phyloP scores from a whole-genome alignment of 495 filamentous ascomycete species.

The Neurospora sp. region DNA sequence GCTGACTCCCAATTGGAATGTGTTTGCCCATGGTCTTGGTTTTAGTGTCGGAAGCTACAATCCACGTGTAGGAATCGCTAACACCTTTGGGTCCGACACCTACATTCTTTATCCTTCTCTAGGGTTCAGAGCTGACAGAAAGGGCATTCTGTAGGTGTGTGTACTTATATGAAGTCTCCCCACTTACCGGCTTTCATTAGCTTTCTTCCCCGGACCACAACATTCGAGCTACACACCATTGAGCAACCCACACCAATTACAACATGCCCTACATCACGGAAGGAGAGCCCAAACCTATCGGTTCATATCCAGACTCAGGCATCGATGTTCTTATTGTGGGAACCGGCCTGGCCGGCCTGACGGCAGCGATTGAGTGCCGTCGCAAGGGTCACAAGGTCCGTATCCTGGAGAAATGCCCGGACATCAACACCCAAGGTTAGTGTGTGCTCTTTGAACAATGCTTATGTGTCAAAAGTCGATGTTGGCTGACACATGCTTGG shows the following conservation, averaged over 20 bases:
- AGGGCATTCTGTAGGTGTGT: not conserved
- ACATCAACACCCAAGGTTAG: constrained; percentile 28
- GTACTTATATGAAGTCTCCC: not conserved
- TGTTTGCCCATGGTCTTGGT: not conserved
- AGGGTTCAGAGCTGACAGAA: not conserved
- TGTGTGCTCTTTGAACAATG: constrained; percentile 5
- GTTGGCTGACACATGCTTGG: not conserved
- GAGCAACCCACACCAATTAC: not conserved
- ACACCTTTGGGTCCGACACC: not conserved
- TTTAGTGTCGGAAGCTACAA: not conserved
- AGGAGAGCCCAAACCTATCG: constrained; percentile 23
- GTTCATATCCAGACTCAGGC: constrained; percentile 30
- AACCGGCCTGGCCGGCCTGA: constrained; percentile 53
- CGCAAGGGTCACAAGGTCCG: constrained; percentile 54
- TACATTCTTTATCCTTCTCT: not conserved
- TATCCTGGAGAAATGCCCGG: constrained; percentile 41
- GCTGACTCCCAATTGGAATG: not conserved
- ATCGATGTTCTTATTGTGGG: constrained; percentile 54
- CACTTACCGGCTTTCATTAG: not conserved
- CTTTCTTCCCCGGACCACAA: not conserved
- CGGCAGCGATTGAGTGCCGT: constrained; percentile 52
- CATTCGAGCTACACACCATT: not conserved
- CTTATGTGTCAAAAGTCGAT: not conserved
- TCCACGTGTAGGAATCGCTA: not conserved
- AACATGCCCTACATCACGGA: constrained; percentile 22